Percentiles rank a stretch among this genome's conserved stretches.
Evolutionary conservation across 1,139 yeast genomes (phyloP).

Genomic region (Saccharomyces pastorianus): DNA sequence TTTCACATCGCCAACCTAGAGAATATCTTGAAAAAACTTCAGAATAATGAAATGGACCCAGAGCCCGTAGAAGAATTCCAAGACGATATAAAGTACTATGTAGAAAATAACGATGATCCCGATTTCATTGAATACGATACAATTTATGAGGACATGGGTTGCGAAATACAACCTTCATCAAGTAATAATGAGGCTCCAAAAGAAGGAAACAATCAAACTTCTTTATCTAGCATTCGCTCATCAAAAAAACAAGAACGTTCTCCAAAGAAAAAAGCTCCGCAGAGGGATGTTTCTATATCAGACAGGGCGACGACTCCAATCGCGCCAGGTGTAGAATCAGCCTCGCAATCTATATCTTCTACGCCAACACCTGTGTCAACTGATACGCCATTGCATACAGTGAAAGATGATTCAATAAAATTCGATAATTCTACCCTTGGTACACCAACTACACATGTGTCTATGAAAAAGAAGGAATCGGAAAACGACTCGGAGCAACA

Average conservation of each 20-base stretch:
- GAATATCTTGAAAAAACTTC: constrained; percentile 64
- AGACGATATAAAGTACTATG: constrained; percentile 90
- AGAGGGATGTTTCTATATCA: neutral
- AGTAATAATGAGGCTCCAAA: constrained; percentile 21
- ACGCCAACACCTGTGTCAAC: constrained; percentile 1
- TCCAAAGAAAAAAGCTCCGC: constrained; percentile 12
- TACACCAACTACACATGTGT: neutral
- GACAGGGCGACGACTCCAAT: neutral
- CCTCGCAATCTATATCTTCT: constrained; percentile 4
- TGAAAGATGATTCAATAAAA: neutral
- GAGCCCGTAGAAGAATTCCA: constrained; percentile 71
- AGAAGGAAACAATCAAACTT: constrained; percentile 1
- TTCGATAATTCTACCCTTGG: neutral
- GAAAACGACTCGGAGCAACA: neutral
- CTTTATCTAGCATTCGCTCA: constrained; percentile 4
- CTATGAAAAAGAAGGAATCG: neutral
- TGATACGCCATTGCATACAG: neutral
- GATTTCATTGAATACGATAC: constrained; percentile 95
- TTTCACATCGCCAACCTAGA: constrained; percentile 78
- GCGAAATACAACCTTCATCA: constrained; percentile 39
- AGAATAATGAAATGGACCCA: constrained; percentile 75
- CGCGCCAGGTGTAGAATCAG: neutral
- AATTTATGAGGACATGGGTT: constrained; percentile 78
- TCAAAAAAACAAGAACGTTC: constrained; percentile 11
- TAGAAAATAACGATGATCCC: constrained; percentile 91